Evolutionary conservation across 306 rosid species (phyloP).

Genomic region (Dryas octopetala): DNA sequence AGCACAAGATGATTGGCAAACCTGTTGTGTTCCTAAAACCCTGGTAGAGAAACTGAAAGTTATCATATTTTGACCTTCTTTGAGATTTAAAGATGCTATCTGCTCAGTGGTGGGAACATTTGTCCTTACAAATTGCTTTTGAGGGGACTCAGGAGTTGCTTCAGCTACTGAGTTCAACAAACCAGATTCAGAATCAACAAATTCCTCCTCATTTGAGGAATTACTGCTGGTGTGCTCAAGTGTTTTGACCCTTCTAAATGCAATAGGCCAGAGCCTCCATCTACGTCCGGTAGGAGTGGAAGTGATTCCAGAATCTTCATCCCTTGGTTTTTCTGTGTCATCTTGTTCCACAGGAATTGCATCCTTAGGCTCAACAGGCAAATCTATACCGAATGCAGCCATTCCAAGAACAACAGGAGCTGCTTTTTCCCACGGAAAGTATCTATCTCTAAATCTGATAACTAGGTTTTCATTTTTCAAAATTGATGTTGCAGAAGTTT

Average conservation of each 20-base stretch:
- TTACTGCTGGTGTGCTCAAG: slow-evolving; percentile 63
- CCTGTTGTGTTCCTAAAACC: slow-evolving; percentile 92
- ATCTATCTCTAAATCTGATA: slow-evolving; percentile 59
- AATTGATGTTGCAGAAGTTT: slow-evolving; percentile 56
- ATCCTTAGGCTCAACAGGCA: slow-evolving; percentile 66
- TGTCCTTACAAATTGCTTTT: slow-evolving; percentile 74
- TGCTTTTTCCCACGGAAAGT: slow-evolving; percentile 86
- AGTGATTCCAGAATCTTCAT: slow-evolving; percentile 36
- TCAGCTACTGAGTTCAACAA: slow-evolving; percentile 41
- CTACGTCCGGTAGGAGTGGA: slow-evolving; percentile 62
- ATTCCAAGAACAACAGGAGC: slow-evolving; percentile 80
- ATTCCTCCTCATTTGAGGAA: slow-evolving; percentile 71
- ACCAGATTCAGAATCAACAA: slow-evolving; percentile 83
- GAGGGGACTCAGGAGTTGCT: slow-evolving; percentile 51
- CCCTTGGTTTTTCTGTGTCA: slow-evolving; percentile 45
- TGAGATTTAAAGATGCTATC: slow-evolving; percentile 92
- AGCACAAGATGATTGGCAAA: slow-evolving; percentile 39
- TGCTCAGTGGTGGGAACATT: slow-evolving; percentile 93
- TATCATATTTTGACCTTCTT: slow-evolving; percentile 90
- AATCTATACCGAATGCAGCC: slow-evolving; percentile 67
- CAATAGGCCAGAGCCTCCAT: slow-evolving; percentile 94
- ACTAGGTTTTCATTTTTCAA: slow-evolving; percentile 69
- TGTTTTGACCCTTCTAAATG: slow-evolving; percentile 91
- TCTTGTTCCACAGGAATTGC: slow-evolving; percentile 70
- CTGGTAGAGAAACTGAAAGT: slow-evolving; percentile 91